These are phyloP conservation scores for Alternaria sp. DNA, from an alignment of 2,329 filamentous ascomycete species.

Conservation along the genomic window DNA sequence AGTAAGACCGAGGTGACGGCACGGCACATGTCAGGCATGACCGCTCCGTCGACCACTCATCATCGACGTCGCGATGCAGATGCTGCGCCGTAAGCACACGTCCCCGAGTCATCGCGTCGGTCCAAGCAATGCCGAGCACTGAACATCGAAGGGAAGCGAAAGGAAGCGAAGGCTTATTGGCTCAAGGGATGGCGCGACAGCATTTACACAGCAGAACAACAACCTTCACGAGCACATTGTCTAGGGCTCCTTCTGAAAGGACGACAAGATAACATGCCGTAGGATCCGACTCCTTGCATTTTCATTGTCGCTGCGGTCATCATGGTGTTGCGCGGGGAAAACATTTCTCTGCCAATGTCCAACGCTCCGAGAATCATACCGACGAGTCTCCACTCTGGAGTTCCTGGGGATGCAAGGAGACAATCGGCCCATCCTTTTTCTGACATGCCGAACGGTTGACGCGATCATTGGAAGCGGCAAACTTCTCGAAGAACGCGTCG, in stretches of 20 bases:
- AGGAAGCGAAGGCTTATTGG: conserved; percentile 11
- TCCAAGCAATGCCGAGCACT: neutral
- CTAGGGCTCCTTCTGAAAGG: neutral
- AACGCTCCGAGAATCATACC: conserved; percentile 3
- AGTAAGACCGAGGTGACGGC: neutral
- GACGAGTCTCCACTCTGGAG: conserved; percentile 1
- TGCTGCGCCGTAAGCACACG: neutral
- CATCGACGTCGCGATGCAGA: neutral
- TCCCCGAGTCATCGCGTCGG: neutral
- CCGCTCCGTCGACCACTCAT: neutral
- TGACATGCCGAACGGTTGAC: conserved; percentile 10
- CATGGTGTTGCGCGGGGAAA: neutral
- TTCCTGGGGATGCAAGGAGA: neutral
- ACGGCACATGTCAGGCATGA: neutral
- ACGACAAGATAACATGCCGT: neutral
- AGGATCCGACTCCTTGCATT: too few relatives aligned
- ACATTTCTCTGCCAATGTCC: neutral
- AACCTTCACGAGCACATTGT: conserved; percentile 6
- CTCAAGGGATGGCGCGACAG: neutral
- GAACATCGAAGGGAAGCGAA: neutral
- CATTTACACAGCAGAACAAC: neutral
- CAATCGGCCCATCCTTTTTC: conserved; percentile 18
- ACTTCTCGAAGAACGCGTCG: neutral
- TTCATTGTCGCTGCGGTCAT: neutral
- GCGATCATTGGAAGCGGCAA: neutral